Conservation (phyloP, 2,329 filamentous ascomycete species). For the Alternaria triticina region DNA sequence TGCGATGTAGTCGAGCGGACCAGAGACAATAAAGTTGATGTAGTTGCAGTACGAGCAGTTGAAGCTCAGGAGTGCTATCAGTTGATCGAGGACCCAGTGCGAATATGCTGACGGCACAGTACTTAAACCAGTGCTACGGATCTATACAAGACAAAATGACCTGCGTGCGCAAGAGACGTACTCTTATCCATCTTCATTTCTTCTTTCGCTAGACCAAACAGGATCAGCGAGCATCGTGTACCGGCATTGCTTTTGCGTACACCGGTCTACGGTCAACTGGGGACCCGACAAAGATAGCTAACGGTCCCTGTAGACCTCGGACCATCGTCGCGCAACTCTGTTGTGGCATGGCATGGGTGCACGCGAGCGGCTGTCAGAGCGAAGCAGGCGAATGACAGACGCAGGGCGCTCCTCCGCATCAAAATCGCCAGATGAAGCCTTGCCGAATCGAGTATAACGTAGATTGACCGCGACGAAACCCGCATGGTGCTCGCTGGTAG, state of each 20-base stretch:
- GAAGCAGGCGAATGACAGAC: neutral
- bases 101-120: neutral
- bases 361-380: neutral
- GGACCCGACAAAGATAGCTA: neutral
- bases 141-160: neutral
- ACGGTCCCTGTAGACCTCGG: neutral
- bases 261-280: neutral
- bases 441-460: neutral
- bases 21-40: neutral
- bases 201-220: conserved; percentile 1
- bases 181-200: neutral
- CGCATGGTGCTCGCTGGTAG: neutral
- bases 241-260: neutral
- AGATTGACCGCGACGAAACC: neutral
- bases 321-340: neutral
- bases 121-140: no score
- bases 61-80: neutral
- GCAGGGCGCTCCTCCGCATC: neutral
- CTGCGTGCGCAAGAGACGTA: neutral
- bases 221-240: neutral
- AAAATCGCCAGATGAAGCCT: neutral
- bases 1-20: neutral
- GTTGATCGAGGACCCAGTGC: neutral
- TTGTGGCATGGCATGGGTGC: neutral
- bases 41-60: neutral